A percentile compares a stretch with the other conserved stretches of the same genome.
Evolutionary conservation across 805 yeast genomes (phyloP).

Genomic region (Grigorovia humatica): DNA sequence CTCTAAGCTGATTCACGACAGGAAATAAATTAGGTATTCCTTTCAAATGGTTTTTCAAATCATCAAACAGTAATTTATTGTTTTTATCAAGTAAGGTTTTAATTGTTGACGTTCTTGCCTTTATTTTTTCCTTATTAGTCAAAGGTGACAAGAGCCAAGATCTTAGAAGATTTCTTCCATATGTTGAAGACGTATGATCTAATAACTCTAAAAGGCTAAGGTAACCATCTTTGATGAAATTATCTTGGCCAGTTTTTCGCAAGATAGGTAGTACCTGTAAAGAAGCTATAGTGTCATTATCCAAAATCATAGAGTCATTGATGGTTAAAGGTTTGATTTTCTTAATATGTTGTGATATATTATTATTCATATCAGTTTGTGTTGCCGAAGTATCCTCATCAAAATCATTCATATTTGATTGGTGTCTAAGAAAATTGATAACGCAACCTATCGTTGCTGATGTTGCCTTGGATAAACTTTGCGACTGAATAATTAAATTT

Average conservation of each 20-base stretch:
- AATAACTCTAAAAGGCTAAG: conserved; percentile 14
- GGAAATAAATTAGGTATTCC: conserved; percentile 25
- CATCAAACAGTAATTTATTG: conserved; percentile 14
- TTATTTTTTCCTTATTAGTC: conserved; percentile 18
- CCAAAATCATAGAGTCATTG: conserved; percentile 16
- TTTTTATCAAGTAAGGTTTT: conserved; percentile 14
- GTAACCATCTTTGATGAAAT: conserved; percentile 9
- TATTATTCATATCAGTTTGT: not conserved
- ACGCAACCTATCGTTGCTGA: conserved; percentile 8
- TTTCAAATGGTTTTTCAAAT: conserved; percentile 15
- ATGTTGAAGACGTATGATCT: conserved; percentile 20
- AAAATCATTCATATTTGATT: not conserved
- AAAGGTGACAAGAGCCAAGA: conserved; percentile 31
- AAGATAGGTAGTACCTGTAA: conserved; percentile 16
- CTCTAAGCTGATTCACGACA: conserved; percentile 12
- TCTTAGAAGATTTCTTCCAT: conserved; percentile 25
- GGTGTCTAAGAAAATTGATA: not conserved
- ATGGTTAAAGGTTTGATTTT: conserved; percentile 5
- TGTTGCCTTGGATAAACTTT: conserved; percentile 4
- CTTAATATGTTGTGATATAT: not conserved
- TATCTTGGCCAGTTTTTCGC: conserved; percentile 8
- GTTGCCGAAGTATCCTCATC: not conserved
- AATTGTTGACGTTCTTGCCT: conserved; percentile 25
- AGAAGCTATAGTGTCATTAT: conserved; percentile 17
- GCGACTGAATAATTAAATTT: conserved; percentile 1